Conservation (phyloP, 192 early-diverging fungal species). For the Entomortierella beljakovae region DNA sequence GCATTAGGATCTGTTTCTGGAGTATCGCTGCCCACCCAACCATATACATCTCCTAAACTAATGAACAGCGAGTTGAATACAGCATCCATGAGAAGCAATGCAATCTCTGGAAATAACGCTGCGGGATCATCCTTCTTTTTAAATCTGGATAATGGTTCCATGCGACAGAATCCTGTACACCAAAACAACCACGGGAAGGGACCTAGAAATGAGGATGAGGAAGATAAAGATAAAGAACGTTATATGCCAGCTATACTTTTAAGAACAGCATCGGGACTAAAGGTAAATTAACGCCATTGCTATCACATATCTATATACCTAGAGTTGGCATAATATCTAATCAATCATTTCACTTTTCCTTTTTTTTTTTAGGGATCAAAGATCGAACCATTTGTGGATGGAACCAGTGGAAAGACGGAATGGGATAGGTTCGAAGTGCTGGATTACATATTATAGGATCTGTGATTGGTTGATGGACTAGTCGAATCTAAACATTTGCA, state of each 20-base stretch:
- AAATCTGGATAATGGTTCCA: conserved; percentile 7
- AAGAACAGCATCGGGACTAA: conserved; percentile 9
- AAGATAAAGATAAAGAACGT: conserved; percentile 49
- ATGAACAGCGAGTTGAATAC: background rate
- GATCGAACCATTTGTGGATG: conserved; percentile 20
- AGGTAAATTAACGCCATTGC: conserved; percentile 16
- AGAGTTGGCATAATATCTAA: background rate
- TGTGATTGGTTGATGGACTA: background rate
- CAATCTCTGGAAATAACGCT: background rate
- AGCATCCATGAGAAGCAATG: conserved; percentile 7
- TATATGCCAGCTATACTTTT: conserved; percentile 39
- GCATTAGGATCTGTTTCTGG: conserved; percentile 47
- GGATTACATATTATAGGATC: background rate
- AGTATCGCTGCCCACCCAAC: conserved; percentile 3
- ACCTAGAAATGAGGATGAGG: conserved; percentile 28
- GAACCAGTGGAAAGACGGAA: conserved; percentile 4
- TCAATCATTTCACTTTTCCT: background rate
- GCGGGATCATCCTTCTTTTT: conserved; percentile 14
- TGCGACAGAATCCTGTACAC: conserved; percentile 1
- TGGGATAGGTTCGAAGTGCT: conserved; percentile 21
- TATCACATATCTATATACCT: background rate
- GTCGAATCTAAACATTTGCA: too few species aligned
- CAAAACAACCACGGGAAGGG: background rate
- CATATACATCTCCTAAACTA: conserved; percentile 19
- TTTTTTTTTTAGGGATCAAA: conserved; percentile 12